Evolutionary conservation across 768 basidiomycete genomes (phyloP).

Genomic region (Phylloporus rhodoxanthus): DNA sequence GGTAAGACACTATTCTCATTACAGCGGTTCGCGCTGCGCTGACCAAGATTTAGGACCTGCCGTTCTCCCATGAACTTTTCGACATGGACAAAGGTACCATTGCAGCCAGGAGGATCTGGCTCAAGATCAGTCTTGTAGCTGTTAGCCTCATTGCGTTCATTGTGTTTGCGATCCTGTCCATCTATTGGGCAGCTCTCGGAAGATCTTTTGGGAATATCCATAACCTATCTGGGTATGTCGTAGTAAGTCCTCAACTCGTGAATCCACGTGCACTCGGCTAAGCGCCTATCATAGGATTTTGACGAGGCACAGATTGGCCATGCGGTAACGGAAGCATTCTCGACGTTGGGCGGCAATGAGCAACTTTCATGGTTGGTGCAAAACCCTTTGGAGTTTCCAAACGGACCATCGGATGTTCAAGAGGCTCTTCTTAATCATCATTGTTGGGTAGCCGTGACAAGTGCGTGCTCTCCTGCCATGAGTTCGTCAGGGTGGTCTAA

Average conservation of each 20-base stretch:
- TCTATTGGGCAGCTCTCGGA: constrained; percentile 59
- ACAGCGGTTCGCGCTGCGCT: constrained; percentile 9
- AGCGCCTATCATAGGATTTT: constrained; percentile 42
- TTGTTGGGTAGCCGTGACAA: constrained; percentile 50
- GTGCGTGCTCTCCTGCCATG: constrained; percentile 32
- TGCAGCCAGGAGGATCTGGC: constrained; percentile 34
- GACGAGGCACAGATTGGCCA: constrained; percentile 51
- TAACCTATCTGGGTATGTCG: constrained; percentile 50
- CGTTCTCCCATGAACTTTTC: constrained; percentile 27
- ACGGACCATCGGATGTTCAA: constrained; percentile 40
- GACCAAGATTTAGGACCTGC: constrained; percentile 15
- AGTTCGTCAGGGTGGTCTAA: neutral
- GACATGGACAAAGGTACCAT: constrained; percentile 27
- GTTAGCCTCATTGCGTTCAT: constrained; percentile 35
- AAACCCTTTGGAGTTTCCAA: constrained; percentile 40
- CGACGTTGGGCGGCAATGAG: constrained; percentile 22
- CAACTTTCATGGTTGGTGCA: constrained; percentile 44
- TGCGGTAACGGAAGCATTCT: constrained; percentile 37
- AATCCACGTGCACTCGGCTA: neutral
- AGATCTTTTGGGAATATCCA: constrained; percentile 32
- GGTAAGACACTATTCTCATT: constrained; percentile 5
- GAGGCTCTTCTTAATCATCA: constrained; percentile 43
- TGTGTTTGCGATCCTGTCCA: constrained; percentile 47
- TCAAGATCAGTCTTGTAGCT: constrained; percentile 36
- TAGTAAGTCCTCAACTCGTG: constrained; percentile 36